Percentiles rank a stretch among this genome's conserved stretches.
Conservation (phyloP, 441 rosid genomes). For the Dalechampia spathulata region DNA sequence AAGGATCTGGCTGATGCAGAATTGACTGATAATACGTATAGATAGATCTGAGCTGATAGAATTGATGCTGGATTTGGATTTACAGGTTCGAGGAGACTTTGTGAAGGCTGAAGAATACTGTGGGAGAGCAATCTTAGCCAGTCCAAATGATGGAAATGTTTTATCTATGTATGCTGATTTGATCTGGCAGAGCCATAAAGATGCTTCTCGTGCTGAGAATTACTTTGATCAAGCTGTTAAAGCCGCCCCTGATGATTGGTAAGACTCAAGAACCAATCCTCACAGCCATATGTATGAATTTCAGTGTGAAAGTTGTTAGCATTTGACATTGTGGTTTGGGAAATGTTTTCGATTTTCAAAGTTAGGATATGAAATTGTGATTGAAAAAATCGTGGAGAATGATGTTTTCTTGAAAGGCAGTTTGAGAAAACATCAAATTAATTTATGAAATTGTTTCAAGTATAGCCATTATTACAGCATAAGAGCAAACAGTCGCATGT, state of each 20-base stretch:
- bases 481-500: too few species aligned
- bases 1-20: background rate
- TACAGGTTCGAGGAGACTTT: conserved; percentile 54
- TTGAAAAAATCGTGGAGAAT: too few species aligned
- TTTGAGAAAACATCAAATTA: too few species aligned
- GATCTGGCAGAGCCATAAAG: conserved; percentile 64
- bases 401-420: too few species aligned
- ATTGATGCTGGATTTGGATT: background rate
- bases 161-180: conserved; percentile 76
- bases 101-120: conserved; percentile 74
- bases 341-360: too few species aligned
- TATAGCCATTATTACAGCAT: too few species aligned
- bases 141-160: conserved; percentile 59
- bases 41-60: background rate
- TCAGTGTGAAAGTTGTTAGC: too few species aligned
- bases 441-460: too few species aligned
- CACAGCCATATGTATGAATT: too few species aligned
- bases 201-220: conserved; percentile 57
- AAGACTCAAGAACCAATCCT: too few species aligned
- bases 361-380: too few species aligned
- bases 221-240: conserved; percentile 76
- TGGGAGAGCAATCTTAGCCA: conserved; percentile 59
- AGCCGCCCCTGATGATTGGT: conserved; percentile 80
- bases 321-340: too few species aligned
- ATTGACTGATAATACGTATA: background rate